phyloP scores from a whole-genome alignment of 345 rosid species.

The Populus nigra region DNA sequence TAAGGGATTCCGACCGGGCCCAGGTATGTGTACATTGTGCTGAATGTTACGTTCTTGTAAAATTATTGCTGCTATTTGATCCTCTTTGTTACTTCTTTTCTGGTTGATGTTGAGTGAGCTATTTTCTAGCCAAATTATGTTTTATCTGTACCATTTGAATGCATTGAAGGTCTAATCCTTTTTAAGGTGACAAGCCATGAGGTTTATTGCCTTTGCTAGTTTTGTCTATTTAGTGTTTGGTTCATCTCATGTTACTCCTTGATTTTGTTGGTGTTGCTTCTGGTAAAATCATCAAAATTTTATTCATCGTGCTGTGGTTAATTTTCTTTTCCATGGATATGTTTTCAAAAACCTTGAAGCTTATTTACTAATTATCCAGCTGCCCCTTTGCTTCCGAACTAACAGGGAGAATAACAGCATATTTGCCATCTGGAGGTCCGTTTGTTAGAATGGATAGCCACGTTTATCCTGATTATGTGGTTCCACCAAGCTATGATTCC shows the following conservation, averaged over 20 bases:
- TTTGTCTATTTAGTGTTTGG: neutral
- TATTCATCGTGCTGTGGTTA: neutral
- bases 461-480: conserved; percentile 91
- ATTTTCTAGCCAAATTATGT: neutral
- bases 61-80: neutral
- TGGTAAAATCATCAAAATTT: neutral
- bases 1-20: conserved; percentile 96
- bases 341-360: neutral
- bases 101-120: neutral
- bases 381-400: neutral
- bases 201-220: neutral
- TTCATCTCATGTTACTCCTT: neutral
- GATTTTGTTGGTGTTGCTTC: conserved; percentile 1
- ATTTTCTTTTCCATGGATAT: neutral
- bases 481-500: conserved; percentile 99
- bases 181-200: neutral
- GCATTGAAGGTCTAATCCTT: neutral
- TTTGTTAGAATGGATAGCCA: conserved; percentile 99
- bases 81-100: neutral
- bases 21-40: conserved; percentile 48
- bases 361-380: neutral
- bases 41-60: neutral
- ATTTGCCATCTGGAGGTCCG: conserved; percentile 99
- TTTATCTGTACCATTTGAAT: neutral
- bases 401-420: conserved; percentile 91